Conservation (phyloP, 768 basidiomycete species). For the Suillus subluteus region DNA sequence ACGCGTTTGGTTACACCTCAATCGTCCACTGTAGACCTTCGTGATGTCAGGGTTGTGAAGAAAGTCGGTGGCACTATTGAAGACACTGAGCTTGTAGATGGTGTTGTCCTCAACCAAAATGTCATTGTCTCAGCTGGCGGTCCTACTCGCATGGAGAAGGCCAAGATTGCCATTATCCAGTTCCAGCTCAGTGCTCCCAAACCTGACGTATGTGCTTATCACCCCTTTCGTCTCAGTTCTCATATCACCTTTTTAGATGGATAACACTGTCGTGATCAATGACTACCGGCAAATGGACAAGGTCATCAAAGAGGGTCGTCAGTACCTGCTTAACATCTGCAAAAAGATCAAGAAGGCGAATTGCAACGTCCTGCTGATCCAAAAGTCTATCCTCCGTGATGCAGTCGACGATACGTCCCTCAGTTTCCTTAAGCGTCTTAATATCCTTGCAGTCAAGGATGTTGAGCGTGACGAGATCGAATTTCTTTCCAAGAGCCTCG, state of each 20-base stretch:
- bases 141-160: constrained; percentile 94
- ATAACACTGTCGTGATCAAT: constrained; percentile 98
- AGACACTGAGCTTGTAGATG: constrained; percentile 96
- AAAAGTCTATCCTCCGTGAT: constrained; percentile 98
- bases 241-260: constrained; percentile 68
- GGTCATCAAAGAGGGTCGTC: constrained; percentile 97
- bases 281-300: constrained; percentile 99
- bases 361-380: constrained; percentile 97
- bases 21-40: constrained; percentile 93
- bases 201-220: constrained; percentile 74
- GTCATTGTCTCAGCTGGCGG: constrained; percentile 90
- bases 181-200: constrained; percentile 98
- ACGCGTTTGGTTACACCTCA: constrained; percentile 86
- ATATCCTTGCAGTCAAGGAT: constrained; percentile 96
- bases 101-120: constrained; percentile 96
- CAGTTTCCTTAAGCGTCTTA: constrained; percentile 95
- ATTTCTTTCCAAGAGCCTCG: constrained; percentile 92
- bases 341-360: constrained; percentile 99
- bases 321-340: constrained; percentile 96
- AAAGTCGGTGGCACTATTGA: constrained; percentile 99
- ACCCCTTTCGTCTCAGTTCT: background rate
- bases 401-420: constrained; percentile 98
- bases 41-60: constrained; percentile 95
- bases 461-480: constrained; percentile 99
- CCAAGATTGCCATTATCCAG: constrained; percentile 97